Base-by-base conservation (phyloP, 1,284 basidiomycete genomes). In the Moesziomyces antarcticus region DNA sequence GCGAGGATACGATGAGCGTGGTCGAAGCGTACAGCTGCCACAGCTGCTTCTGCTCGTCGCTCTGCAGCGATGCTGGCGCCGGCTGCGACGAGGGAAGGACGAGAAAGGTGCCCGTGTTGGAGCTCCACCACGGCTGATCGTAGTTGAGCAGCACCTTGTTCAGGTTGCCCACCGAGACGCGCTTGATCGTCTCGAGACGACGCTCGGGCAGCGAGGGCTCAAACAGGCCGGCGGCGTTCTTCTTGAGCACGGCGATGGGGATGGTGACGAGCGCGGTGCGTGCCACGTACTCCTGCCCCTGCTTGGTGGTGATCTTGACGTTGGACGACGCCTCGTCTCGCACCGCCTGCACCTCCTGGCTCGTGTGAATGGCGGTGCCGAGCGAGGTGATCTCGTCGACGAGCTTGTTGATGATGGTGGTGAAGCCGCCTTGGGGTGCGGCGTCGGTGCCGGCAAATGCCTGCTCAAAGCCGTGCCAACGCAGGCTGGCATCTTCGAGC, bases 391-490 rank as follows among this genome's bases (percentile, higher is more conserved):
- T 80, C 16, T 85, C 82, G 3, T 80, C 72, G 11, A 85, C 69
- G 11, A 87, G 75, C 33, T 83, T 81, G 68, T 85, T 78, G 49
- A 85, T 75, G 41, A 81, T 72, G 2, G 50, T 48, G 33, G 66
- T 58, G 78, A 87, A 88, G 0, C 87, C 87, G 6, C 86, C 86
- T 46, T 84, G 83, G 11, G 87, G 87, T 6, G 85, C 86, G 13
- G 56, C 84, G 71, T 88, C 87, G 3, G 86, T 87, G 0, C 87
- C 87, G 20, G 82, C 84, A 56, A 85, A 87, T 16, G 80, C 83
- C 7, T 83, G 75, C 75, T 84, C 83, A 47, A 78, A 84, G 5
- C 83, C 84, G 73, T 80, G 79, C 72, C 78, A 85, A 33, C 63
- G 72, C 18, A 85, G 71, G 10, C 80, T 77, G 6, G 84, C 81